Evolutionary conservation across 2,329 filamentous ascomycete genomes (phyloP), one percentile per base, ranked within the genome.

Genomic region (Pseudogymnoascus sp.): DNA sequence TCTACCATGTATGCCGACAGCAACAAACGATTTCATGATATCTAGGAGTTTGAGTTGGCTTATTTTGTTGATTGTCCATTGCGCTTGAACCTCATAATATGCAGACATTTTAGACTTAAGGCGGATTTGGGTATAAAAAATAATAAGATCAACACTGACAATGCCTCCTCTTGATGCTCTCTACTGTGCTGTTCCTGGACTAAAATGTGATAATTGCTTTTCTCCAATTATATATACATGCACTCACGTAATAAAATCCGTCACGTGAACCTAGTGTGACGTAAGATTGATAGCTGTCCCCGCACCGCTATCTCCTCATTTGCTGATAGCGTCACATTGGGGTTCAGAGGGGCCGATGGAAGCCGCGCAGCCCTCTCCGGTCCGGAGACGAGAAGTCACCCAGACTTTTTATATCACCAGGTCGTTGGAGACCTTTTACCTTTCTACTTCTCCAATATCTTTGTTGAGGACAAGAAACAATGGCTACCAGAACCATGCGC

Each of bases 271-370:
- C 19, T 36, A 28, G 34, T 45, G 61, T 62, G 61, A 62, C 41
- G 48, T 51, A 62, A 62, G 41, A 62, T 31, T 13, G 31, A 25
- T 36, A 62, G 34, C 19, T 62, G 48, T 37, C 41, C 43, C 61
- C 48, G 37, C 61, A 62, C 11, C 31, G 48, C 61, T 62, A 51
- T 62, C 36, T 39, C 39, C 48, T 23, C 48, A 51, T 62, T 62
- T 36, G 61, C 25, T 45, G 43, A 51, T 45, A 62, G 37, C 61
- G 39, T 62, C 36, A 19, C 25, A 51, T 62, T 62, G 39, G 28
- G 39, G 41, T 37, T 34, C 37, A 31, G 25, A 19, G 1, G 28
- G 19, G 16, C 60, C 60, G 39, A 34, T 34, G 34, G 61, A 28
- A 62, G 61, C 41, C 48, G 61, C 48, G 10, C 21, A 31, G 8